A percentile compares a stretch with the other conserved stretches of the same genome.
These are phyloP conservation scores for Glebionis coronaria DNA, from an alignment of 129 eudicot genomes.

Conservation along the genomic window DNA sequence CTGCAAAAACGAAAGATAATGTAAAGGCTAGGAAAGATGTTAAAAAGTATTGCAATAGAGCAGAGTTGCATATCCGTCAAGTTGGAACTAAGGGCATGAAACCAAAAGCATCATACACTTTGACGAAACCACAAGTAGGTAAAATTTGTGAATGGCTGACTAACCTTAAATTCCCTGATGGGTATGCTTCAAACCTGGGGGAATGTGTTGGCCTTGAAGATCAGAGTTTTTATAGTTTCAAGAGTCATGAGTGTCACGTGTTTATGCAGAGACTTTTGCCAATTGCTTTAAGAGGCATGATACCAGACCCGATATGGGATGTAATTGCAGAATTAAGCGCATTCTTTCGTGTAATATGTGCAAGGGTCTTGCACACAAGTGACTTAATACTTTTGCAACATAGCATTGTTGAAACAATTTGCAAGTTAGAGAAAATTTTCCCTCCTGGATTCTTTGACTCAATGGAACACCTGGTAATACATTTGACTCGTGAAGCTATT, in stretches of 20 bases:
- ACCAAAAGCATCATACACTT: conserved; percentile 18
- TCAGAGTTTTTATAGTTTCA: conserved; percentile 4
- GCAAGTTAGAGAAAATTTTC: background rate
- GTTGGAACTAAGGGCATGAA: background rate
- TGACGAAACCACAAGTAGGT: background rate
- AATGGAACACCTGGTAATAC: background rate
- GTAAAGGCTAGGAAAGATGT: conserved; percentile 4
- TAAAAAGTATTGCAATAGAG: conserved; percentile 2
- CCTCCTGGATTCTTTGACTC: background rate
- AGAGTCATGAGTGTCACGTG: conserved; percentile 22
- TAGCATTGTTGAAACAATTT: background rate
- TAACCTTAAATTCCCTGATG: conserved; percentile 10
- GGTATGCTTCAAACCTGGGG: conserved; percentile 16
- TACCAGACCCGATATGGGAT: conserved; percentile 9
- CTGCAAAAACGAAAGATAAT: conserved; percentile 19
- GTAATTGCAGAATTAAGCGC: background rate
- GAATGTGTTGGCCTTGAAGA: background rate
- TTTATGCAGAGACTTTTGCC: conserved; percentile 5
- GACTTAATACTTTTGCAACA: background rate
- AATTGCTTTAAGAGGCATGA: conserved; percentile 12
- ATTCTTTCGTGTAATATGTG: background rate
- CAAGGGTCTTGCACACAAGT: background rate
- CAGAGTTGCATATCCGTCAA: background rate
- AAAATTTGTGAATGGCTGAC: conserved; percentile 22
- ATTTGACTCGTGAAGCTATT: background rate